Conservation (phyloP, 805 yeast genomes). For the Sungouiozyma ichnusensis region DNA sequence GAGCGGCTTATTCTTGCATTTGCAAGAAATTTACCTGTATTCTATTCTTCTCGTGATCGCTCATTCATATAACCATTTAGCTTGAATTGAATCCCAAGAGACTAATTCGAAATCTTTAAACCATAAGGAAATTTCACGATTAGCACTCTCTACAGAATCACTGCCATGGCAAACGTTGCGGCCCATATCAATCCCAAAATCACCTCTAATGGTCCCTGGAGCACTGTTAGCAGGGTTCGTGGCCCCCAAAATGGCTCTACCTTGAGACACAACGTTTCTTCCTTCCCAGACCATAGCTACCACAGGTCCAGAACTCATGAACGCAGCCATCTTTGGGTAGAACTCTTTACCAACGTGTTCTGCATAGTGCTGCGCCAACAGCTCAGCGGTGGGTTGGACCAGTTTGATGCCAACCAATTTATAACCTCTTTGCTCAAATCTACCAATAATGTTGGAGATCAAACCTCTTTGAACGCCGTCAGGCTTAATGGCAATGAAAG, state of each 20-base stretch:
- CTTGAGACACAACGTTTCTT: constrained; percentile 97
- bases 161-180: constrained; percentile 99
- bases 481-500: constrained; percentile 91
- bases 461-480: constrained; percentile 99
- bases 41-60: neutral
- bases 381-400: constrained; percentile 73
- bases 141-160: constrained; percentile 96
- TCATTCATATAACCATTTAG: constrained; percentile 93
- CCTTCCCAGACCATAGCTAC: constrained; percentile 99
- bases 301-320: constrained; percentile 98
- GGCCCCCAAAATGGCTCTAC: constrained; percentile 96
- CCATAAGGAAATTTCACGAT: constrained; percentile 94
- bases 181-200: constrained; percentile 96
- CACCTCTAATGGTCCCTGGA: constrained; percentile 99
- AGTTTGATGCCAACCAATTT: constrained; percentile 94
- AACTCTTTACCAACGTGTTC: constrained; percentile 95
- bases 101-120: constrained; percentile 95
- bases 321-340: constrained; percentile 91
- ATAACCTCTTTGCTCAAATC: constrained; percentile 97
- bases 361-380: constrained; percentile 87
- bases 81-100: constrained; percentile 77
- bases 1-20: no score
- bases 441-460: constrained; percentile 75
- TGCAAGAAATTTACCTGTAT: neutral
- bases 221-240: constrained; percentile 96